Evolutionary conservation across 345 rosid genomes (phyloP), one percentile per base, ranked within the genome.

Genomic region (Iberis pinnata): DNA sequence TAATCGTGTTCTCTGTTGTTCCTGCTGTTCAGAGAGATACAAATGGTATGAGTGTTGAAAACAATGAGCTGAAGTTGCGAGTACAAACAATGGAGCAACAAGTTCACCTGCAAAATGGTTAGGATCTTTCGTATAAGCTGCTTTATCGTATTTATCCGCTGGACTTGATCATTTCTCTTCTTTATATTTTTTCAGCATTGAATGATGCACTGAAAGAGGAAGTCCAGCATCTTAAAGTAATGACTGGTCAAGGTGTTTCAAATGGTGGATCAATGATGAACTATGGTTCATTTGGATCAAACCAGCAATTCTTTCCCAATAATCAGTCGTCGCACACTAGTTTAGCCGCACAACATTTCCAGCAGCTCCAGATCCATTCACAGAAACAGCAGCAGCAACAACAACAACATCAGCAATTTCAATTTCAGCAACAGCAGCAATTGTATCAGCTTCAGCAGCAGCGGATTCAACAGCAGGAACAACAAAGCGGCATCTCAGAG

Each of bases 151-250:
- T 8, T 26, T 26, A 4, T 26, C 6, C 2, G 42, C 31, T 57
- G 24, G 33, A 27, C 14, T 50, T 57, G 18, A 20, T 63, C 38
- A 40, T 49, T 22, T 29, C 8, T 49, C 7, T 49, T 35, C 50
- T 13, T 17, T 37, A 6, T 49, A 42, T 62, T 22, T 24, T n/a
- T 58, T 25, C 71, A 93, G 99, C 95, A 9, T 62, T 93, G 43
- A 93, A 93, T 43, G 97, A 88, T 17, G 80, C 90, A 41, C 43
- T 93, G 58, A 93, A 79, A 65, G 99, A 88, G 66, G 97, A 93
- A 76, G 90, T 86, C 61, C 94, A 88, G 75, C 97, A 82, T 74
- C 81, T 93, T 68, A 93, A 93, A 70, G 70, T 82, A 11, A 31
- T 83, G 63, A 86, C 99, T 0, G 94, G 94, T 33, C 94, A 83